These are phyloP conservation scores for Citrus reticulata DNA, from an alignment of 345 rosid genomes.

Conservation along the genomic window DNA sequence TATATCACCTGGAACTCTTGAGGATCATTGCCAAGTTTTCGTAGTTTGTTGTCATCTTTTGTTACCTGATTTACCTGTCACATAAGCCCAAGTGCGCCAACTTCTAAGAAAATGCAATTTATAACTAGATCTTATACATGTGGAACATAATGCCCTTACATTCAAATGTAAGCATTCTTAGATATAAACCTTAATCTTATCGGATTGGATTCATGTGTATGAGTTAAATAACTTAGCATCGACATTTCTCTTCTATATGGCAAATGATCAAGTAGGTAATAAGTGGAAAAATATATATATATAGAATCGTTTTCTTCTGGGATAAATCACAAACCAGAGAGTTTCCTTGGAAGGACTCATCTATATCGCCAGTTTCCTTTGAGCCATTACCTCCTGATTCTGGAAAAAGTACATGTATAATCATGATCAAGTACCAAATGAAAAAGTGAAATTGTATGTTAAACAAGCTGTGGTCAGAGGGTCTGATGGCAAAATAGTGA, in stretches of 20 bases:
- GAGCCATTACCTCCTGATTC: constrained; percentile 29
- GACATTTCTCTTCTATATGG: neutral
- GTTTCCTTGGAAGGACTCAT: constrained; percentile 43
- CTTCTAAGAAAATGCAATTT: constrained; percentile 3
- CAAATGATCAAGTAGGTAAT: neutral
- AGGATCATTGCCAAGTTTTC: constrained; percentile 21
- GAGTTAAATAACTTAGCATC: neutral
- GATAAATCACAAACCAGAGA: constrained; percentile 38
- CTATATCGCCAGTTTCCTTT: constrained; percentile 36
- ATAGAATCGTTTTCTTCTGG: neutral
- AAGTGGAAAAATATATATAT: neutral
- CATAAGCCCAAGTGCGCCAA: constrained; percentile 5
- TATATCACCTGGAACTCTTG: constrained; percentile 49
- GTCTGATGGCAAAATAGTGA: too few species aligned
- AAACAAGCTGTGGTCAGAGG: neutral
- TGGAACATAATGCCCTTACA: neutral
- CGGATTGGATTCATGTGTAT: neutral
- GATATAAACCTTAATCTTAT: neutral
- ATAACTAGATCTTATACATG: neutral
- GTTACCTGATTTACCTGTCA: constrained; percentile 58
- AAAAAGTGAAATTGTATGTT: neutral
- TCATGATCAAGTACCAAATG: neutral
- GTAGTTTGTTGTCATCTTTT: constrained; percentile 33
- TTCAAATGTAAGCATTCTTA: neutral
- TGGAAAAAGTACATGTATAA: constrained; percentile 25